Conservation (phyloP, 179 eudicot species). For the Actinidia polygama region DNA sequence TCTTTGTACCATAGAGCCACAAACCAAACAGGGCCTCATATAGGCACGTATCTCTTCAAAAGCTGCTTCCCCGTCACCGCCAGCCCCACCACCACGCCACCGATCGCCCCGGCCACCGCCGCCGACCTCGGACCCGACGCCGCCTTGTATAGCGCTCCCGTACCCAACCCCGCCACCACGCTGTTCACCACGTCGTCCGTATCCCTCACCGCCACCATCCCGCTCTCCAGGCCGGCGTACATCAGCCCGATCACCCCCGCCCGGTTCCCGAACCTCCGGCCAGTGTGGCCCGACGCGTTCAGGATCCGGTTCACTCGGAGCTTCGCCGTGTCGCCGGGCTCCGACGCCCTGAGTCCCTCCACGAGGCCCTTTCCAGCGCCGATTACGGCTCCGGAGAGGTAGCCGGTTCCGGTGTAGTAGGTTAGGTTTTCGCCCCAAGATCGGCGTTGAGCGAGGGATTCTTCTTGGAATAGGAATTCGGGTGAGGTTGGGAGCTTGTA, state of each 20-base stretch:
- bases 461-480: slow-evolving; percentile 64
- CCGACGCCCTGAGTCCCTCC: slow-evolving; percentile 46
- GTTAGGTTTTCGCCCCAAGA: slow-evolving; percentile 55
- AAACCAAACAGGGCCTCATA: slow-evolving; percentile 16
- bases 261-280: slow-evolving; percentile 72
- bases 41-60: slow-evolving; percentile 75
- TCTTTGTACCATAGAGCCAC: background rate
- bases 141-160: slow-evolving; percentile 80
- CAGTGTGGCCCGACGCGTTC: slow-evolving; percentile 66
- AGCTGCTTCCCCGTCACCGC: slow-evolving; percentile 76
- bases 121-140: slow-evolving; percentile 83
- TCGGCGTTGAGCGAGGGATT: slow-evolving; percentile 48
- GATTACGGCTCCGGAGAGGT: slow-evolving; percentile 46
- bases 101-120: slow-evolving; percentile 92
- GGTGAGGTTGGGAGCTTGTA: slow-evolving; percentile 76
- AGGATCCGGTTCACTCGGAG: slow-evolving; percentile 66
- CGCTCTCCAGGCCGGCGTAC: slow-evolving; percentile 86
- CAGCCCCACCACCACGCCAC: slow-evolving; percentile 71
- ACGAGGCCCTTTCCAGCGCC: slow-evolving; percentile 57
- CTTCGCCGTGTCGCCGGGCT: slow-evolving; percentile 59
- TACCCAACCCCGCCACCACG: slow-evolving; percentile 84
- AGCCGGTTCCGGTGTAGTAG: slow-evolving; percentile 60
- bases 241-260: slow-evolving; percentile 77
- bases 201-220: slow-evolving; percentile 65
- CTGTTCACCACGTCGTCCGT: slow-evolving; percentile 75